A percentile compares a stretch with the other conserved stretches of the same genome.
These are phyloP conservation scores for Auricularia heimuer DNA, from an alignment of 768 basidiomycete species.

Conservation along the genomic window DNA sequence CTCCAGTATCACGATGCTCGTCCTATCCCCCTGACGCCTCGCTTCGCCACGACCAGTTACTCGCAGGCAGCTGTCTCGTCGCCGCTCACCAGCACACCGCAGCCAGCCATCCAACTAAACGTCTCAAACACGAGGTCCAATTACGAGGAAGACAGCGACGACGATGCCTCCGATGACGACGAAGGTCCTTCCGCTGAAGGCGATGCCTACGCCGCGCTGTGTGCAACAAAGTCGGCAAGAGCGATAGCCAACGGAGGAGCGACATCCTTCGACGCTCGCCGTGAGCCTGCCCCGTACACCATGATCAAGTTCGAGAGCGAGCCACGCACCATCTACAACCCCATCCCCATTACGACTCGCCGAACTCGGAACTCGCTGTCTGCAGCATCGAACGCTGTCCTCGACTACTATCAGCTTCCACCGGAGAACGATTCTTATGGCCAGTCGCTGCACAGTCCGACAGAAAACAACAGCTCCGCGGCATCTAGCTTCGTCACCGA, in stretches of 20 bases:
- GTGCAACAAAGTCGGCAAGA: not conserved
- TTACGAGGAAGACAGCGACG: not conserved
- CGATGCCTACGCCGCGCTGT: not conserved
- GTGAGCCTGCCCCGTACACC: not conserved
- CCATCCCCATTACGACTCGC: not conserved
- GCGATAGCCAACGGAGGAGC: not conserved
- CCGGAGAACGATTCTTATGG: not conserved
- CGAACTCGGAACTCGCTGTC: conserved; percentile 7
- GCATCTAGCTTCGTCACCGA: not conserved
- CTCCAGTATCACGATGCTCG: not conserved
- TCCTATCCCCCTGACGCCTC: not conserved
- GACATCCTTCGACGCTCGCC: not conserved
- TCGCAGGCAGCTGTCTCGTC: not conserved
- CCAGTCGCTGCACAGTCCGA: not conserved
- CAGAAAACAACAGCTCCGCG: not conserved
- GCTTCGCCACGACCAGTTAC: not conserved
- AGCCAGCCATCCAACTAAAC: not conserved
- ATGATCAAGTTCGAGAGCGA: not conserved
- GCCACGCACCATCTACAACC: not conserved
- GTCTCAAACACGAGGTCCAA: not conserved
- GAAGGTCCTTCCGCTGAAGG: not conserved
- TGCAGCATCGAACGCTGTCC: not conserved
- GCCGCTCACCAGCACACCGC: not conserved
- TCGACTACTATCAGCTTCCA: not conserved
- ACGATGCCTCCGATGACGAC: not conserved